phyloP scores from a whole-genome alignment of 345 rosid genomes.

The Eucalyptus regnans region DNA sequence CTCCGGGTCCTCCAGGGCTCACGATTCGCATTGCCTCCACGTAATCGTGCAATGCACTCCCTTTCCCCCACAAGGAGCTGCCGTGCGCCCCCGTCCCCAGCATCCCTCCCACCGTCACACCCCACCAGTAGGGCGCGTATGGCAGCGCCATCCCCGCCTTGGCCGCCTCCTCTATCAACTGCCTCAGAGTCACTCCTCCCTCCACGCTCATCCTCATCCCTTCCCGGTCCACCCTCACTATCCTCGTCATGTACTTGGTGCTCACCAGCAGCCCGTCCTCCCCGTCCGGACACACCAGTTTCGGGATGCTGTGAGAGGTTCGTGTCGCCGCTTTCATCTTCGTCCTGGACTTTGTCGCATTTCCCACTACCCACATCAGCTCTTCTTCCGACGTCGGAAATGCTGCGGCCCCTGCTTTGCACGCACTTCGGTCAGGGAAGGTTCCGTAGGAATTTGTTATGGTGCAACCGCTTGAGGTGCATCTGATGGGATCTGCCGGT shows the following conservation, averaged over 20 bases:
- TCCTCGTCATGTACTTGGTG: slow-evolving; percentile 43
- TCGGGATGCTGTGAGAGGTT: slow-evolving; percentile 59
- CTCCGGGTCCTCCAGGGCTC: slow-evolving; percentile 28
- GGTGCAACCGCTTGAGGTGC: slow-evolving; percentile 38
- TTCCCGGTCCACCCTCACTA: slow-evolving; percentile 11
- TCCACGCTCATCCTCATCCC: slow-evolving; percentile 11
- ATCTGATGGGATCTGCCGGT: slow-evolving; percentile 52
- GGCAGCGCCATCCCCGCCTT: slow-evolving; percentile 60
- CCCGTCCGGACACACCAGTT: slow-evolving; percentile 57
- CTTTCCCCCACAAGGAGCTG: slow-evolving; percentile 62
- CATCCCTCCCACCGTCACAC: slow-evolving; percentile 66
- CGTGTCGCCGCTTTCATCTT: slow-evolving; percentile 69
- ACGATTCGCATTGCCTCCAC: slow-evolving; percentile 42
- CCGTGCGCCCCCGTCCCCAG: slow-evolving; percentile 82
- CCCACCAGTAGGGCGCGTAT: slow-evolving; percentile 87
- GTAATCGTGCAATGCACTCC: slow-evolving; percentile 69
- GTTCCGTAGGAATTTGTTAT: slow-evolving; percentile 60
- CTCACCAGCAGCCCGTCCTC: slow-evolving; percentile 49
- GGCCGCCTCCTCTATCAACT: slow-evolving; percentile 49
- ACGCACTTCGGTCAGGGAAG: slow-evolving; percentile 52
- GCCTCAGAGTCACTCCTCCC: slow-evolving; percentile 21
- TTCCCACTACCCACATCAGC: slow-evolving; percentile 35
- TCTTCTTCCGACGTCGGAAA: slow-evolving; percentile 54
- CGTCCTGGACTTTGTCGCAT: slow-evolving; percentile 30
- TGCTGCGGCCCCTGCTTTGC: slow-evolving; percentile 41